Evolutionary conservation across 768 basidiomycete species (phyloP), one percentile per base, ranked within the genome.

Genomic region (Termitomyces sp.): DNA sequence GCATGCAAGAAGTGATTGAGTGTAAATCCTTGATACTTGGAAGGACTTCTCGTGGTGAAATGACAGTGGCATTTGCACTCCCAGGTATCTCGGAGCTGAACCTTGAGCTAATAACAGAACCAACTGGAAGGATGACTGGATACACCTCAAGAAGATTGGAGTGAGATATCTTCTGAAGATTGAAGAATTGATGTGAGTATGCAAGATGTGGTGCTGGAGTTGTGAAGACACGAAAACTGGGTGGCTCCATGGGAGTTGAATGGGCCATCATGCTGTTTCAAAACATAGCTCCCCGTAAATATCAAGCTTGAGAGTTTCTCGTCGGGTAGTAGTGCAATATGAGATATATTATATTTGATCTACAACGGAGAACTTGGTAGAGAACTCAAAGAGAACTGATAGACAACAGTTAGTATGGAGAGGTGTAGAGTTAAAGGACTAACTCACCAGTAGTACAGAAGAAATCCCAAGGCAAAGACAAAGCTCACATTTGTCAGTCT

Each of bases 121-220:
- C 52, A 22, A 53, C 22, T 2, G 36, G 43, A 23, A 44, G 42
- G n/a, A 53, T 36, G 16, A 38, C 25, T 15, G 52, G 44, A 39
- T 53, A 53, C 22, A 32, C 20, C 12, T 35, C 48, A 27, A 35
- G 35, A 10, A 49, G 36, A 0, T 33, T 15, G 4, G 16, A 11
- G 27, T 48, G 27, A 7, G 22, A 35, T 16, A 53, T 13, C 3
- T 4, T 53, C 32, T 45, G 42, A 7, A 29, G n/a, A 12, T n/a
- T 12, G 32, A 53, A 53, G 13, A 36, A 46, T 33, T 53, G 10
- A 0, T 32, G 18, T 11, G 52, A 36, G 27, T 45, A 53, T 22
- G 52, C 44, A 12, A 53, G 52, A 13, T 53, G 52, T 23, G 44
- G 20, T 7, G 25, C 5, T 16, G 52, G 52, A 33, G 52, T 36